Conservation (phyloP, 1,139 yeast genomes). For the Yamadazyma epiphylla region DNA sequence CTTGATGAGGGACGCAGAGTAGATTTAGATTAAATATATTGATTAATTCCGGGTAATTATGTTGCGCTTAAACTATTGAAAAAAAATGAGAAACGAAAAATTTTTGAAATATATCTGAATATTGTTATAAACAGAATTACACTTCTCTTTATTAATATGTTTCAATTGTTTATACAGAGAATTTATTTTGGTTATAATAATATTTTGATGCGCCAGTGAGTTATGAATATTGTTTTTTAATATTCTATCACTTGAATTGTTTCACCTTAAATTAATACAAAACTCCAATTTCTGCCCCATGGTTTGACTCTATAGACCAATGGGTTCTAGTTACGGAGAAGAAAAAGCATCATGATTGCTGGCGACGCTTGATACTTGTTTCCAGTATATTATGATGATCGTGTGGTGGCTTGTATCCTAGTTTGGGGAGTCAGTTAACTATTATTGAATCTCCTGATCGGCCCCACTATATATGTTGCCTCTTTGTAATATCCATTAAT, state of each 20-base stretch:
- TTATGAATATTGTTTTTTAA: too few relatives aligned
- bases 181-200: too few relatives aligned
- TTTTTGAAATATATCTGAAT: too few relatives aligned
- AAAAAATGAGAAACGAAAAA: too few relatives aligned
- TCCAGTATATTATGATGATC: not conserved
- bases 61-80: not conserved
- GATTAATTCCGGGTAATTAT: not conserved
- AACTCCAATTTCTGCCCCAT: not conserved
- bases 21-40: constrained; percentile 20
- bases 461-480: not conserved
- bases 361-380: not conserved
- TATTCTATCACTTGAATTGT: too few relatives aligned
- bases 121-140: too few relatives aligned
- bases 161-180: not conserved
- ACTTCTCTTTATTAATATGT: too few relatives aligned
- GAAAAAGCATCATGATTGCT: not conserved
- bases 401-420: not conserved
- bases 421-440: not conserved
- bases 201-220: not conserved
- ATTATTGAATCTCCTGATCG: not conserved
- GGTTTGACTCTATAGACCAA: not conserved
- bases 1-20: constrained; percentile 39
- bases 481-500: too few relatives aligned
- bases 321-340: not conserved
- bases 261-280: too few relatives aligned